A percentile compares a stretch with the other conserved stretches of the same genome.
Conservation (phyloP, 768 basidiomycete genomes). For the Podaxis sp. region DNA sequence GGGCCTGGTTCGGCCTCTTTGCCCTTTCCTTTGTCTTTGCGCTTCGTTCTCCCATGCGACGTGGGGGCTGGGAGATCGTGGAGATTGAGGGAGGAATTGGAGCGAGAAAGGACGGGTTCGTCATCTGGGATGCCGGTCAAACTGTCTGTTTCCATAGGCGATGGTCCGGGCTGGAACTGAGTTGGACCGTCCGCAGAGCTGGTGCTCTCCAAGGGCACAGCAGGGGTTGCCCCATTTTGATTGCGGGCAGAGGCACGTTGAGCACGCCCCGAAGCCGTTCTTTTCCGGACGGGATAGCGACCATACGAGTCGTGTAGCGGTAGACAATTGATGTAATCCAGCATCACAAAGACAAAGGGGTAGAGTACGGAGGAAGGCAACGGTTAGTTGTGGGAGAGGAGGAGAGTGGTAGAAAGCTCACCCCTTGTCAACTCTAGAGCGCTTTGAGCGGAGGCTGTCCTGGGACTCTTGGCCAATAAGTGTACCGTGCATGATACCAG, state of each 20-base stretch:
- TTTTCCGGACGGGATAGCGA: constrained; percentile 26
- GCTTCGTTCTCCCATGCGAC: constrained; percentile 28
- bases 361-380: constrained; percentile 14
- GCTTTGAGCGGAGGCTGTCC: constrained; percentile 67
- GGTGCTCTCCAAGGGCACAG: constrained; percentile 33
- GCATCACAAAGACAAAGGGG: constrained; percentile 14
- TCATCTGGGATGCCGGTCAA: constrained; percentile 53
- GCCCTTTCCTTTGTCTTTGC: constrained; percentile 54
- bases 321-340: constrained; percentile 19
- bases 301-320: constrained; percentile 14
- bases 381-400: constrained; percentile 16
- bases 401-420: constrained; percentile 33
- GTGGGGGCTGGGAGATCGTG: constrained; percentile 26
- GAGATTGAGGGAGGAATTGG: constrained; percentile 48
- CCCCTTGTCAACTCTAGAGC: constrained; percentile 71
- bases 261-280: constrained; percentile 60
- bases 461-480: constrained; percentile 60
- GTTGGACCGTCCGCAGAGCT: constrained; percentile 35
- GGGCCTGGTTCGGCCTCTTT: constrained; percentile 37
- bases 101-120: constrained; percentile 57
- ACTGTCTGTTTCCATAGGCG: constrained; percentile 40
- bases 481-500: constrained; percentile 66
- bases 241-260: constrained; percentile 70
- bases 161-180: constrained; percentile 19
- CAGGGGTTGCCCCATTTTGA: constrained; percentile 40